These are phyloP conservation scores for Oldenlandia corymbosa DNA, from an alignment of 257 asterid genomes.

Conservation along the genomic window DNA sequence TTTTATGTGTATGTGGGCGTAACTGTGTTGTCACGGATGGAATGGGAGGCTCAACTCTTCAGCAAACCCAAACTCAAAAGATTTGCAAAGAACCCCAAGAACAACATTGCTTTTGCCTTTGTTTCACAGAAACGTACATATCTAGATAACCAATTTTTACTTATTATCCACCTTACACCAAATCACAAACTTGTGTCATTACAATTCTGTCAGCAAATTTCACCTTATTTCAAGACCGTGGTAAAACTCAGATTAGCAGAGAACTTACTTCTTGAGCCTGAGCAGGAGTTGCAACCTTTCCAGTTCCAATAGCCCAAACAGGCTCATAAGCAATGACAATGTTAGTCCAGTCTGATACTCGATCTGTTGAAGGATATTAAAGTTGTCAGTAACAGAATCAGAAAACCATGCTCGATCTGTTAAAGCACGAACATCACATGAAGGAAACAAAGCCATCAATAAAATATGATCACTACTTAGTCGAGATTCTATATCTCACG, in stretches of 20 bases:
- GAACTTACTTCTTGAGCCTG: conserved; percentile 95
- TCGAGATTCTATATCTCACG: too few species aligned
- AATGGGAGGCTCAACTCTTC: background rate
- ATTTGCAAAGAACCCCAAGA: background rate
- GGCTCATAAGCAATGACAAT: conserved; percentile 97
- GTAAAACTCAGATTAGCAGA: background rate
- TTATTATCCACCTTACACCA: background rate
- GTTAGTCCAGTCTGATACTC: conserved; percentile 68
- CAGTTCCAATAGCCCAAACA: conserved; percentile 99
- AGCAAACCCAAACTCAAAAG: background rate
- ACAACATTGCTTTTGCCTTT: background rate
- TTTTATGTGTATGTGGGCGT: too few species aligned
- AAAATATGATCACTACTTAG: too few species aligned
- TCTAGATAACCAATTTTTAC: background rate
- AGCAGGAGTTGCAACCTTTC: conserved; percentile 92
- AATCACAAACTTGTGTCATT: background rate
- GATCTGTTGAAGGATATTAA: conserved; percentile 33
- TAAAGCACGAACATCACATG: background rate
- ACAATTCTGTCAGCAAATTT: background rate
- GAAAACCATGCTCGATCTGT: background rate
- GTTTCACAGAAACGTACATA: background rate
- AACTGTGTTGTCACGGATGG: too few species aligned
- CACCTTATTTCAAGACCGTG: background rate
- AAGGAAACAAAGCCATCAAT: background rate
- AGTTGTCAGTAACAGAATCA: conserved; percentile 2